Evolutionary conservation across 2,329 filamentous ascomycete species (phyloP).

Genomic region (Ophiostoma novo-ulmi): DNA sequence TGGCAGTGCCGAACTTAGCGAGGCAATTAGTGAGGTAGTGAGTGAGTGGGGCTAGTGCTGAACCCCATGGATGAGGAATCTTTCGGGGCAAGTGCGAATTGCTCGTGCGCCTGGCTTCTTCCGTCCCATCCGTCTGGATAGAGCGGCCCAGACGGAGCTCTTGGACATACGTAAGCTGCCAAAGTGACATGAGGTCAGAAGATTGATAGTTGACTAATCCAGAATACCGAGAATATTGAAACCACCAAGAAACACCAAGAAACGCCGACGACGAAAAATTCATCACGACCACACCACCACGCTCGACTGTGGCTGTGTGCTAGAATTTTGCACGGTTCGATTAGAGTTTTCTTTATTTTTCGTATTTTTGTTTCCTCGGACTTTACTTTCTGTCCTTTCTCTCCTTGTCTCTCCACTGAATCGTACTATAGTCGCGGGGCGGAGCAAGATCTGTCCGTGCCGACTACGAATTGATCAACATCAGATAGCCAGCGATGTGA

Average conservation of each 20-base stretch:
- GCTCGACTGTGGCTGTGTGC: slow-evolving; percentile 1
- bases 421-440: not conserved
- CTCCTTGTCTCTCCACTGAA: not conserved
- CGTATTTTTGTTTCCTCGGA: not conserved
- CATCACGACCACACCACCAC: not conserved
- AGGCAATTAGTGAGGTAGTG: not conserved
- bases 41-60: not conserved
- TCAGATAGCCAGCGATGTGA: too few species aligned
- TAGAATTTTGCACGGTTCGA: not conserved
- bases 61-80: slow-evolving; percentile 1
- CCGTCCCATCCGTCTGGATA: not conserved
- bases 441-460: slow-evolving; percentile 3
- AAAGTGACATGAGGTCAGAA: not conserved
- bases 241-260: not conserved
- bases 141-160: not conserved
- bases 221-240: not conserved
- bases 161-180: slow-evolving; percentile 2
- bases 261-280: not conserved
- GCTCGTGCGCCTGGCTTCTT: not conserved
- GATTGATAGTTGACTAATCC: not conserved
- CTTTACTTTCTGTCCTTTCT: not conserved
- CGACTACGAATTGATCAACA: not conserved
- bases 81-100: not conserved
- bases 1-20: not conserved
- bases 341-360: not conserved